These are phyloP conservation scores for Phyllosticta paracitricarpa DNA, from an alignment of 2,329 filamentous ascomycete species.

Conservation along the genomic window DNA sequence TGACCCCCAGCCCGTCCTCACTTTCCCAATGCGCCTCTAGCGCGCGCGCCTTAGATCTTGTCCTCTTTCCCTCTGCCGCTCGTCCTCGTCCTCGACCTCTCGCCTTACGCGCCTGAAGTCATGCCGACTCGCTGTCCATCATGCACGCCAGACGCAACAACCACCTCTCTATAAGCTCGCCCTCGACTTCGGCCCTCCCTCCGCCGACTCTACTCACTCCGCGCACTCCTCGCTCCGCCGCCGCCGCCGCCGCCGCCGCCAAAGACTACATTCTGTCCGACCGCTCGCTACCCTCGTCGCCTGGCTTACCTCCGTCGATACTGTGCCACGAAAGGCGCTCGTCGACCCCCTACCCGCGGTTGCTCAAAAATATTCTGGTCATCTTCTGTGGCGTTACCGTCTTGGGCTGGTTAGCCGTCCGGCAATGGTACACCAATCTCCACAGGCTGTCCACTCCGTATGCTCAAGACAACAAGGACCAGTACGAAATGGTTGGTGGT, in stretches of 20 bases:
- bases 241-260: slow-evolving; percentile 33
- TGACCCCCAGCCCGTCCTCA: background rate
- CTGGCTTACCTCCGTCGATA: slow-evolving; percentile 57
- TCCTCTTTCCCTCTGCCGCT: background rate
- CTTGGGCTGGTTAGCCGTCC: slow-evolving; percentile 16
- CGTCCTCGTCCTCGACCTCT: background rate
- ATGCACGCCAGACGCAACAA: slow-evolving; percentile 40
- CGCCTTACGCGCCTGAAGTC: slow-evolving; percentile 12
- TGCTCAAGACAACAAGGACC: slow-evolving; percentile 26
- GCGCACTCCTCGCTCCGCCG: slow-evolving; percentile 19
- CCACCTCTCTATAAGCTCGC: slow-evolving; percentile 36
- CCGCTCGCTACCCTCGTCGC: slow-evolving; percentile 60
- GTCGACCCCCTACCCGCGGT: slow-evolving; percentile 43
- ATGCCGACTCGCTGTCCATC: slow-evolving; percentile 13
- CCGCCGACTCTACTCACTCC: slow-evolving; percentile 28
- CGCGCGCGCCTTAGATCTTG: background rate
- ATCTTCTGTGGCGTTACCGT: slow-evolving; percentile 41
- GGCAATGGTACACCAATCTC: background rate
- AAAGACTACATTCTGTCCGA: slow-evolving; percentile 50
- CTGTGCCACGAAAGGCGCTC: slow-evolving; percentile 55
- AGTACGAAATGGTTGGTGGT: slow-evolving; percentile 59
- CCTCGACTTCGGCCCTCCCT: slow-evolving; percentile 22
- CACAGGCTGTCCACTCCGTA: background rate
- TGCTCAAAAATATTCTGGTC: slow-evolving; percentile 46
- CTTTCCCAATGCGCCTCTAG: background rate